Conservation (phyloP, 1,284 basidiomycete species). For the Lignosus rhinocerotis region DNA sequence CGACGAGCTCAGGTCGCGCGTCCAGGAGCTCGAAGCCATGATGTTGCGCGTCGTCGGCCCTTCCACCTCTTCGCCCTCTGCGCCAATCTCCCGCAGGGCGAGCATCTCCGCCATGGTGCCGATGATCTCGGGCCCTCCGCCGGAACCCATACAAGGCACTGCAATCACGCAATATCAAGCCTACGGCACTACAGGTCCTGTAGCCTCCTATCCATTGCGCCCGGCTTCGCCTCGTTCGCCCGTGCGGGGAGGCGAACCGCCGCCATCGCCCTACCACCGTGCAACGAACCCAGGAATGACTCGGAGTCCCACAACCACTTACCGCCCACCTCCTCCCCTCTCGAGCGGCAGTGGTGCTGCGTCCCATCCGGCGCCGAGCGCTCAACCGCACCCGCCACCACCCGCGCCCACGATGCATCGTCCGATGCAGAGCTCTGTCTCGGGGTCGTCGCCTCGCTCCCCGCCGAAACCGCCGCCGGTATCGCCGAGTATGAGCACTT, state of each 20-base stretch:
- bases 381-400: neutral
- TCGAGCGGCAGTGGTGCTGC: constrained; percentile 9
- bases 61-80: constrained; percentile 16
- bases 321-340: constrained; percentile 21
- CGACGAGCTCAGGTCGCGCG: constrained; percentile 47
- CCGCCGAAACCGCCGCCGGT: constrained; percentile 2
- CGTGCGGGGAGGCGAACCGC: constrained; percentile 25
- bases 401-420: neutral
- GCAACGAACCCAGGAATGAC: constrained; percentile 7
- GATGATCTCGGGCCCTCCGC: constrained; percentile 24
- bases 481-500: constrained; percentile 19
- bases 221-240: constrained; percentile 27
- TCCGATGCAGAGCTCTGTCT: neutral
- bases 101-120: constrained; percentile 27
- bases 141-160: constrained; percentile 30
- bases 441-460: constrained; percentile 2
- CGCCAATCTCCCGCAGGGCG: constrained; percentile 13
- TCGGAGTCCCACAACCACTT: constrained; percentile 26
- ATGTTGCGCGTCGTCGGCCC: constrained; percentile 14
- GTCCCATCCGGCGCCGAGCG: constrained; percentile 9
- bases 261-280: constrained; percentile 16
- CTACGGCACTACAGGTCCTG: constrained; percentile 11
- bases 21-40: constrained; percentile 42
- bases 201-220: constrained; percentile 10
- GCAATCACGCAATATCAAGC: constrained; percentile 31